Base-by-base conservation (phyloP, 768 basidiomycete species). In the Trametes punicea region DNA sequence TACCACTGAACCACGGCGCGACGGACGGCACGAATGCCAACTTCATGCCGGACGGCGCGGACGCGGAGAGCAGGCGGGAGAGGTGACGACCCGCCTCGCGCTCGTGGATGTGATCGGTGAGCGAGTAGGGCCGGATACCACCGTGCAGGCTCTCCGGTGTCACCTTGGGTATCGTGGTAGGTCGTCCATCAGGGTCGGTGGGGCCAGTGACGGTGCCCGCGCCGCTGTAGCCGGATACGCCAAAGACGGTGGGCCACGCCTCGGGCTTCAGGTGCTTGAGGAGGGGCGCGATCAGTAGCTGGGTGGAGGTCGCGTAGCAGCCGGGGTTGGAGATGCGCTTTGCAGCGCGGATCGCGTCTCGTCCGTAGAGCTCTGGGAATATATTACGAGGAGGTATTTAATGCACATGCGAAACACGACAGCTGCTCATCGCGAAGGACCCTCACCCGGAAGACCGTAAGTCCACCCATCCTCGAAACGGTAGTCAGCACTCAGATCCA, bases 61-160 rank as follows among this genome's bases (percentile, higher is more conserved):
- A 13, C 41, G 62, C 61, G 23, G 68, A 50, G 36, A 86, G 73
- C 31, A 92, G 80, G 3, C 70, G 71, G 7, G 88, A 83, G 47
- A 99, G 84, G 70, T 97, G 97, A 62, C 76, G 75, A 2, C 87
- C 85, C 0, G 95, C 92, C 73, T 99, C 97, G 41, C 97, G 90
- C 71, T 99, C 97, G 76, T 99, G 97, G 66, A 99, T 97, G 73
- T 99, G 97, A 70, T 95, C 94, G 13, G 97, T 99, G 45, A 99
- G 75, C 0, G 92, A 66, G 73, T 99, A 99, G 6, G 95, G 87
- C 50, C 84, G 81, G 45, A 98, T 73, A 2, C 86, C 90, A 11
- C 88, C 86, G 2, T 73, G 75, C 13, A 99, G 83, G 58, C 78
- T 84, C 62, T 90, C 84, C 0, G 90, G 78, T 1, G 85, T 76